Evolutionary conservation across 352 stramenopile genomes (phyloP).

Genomic region (Globisporangium megalacanthum): DNA sequence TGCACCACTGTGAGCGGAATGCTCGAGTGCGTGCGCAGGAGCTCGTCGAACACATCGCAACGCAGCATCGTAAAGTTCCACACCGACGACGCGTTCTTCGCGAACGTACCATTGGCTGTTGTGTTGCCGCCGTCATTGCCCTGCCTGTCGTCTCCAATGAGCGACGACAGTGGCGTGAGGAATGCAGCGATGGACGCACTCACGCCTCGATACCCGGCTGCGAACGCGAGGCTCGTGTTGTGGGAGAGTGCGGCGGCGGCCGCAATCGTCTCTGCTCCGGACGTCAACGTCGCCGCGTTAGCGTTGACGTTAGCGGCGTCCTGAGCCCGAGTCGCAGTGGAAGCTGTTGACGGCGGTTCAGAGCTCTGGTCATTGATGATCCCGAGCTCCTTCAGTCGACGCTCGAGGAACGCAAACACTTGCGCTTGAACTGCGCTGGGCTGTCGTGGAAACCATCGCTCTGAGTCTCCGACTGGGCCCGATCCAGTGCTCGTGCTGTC

Average conservation of each 20-base stretch:
- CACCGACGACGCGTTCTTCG: constrained; percentile 1
- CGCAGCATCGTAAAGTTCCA: constrained; percentile 17
- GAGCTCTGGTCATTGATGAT: background rate
- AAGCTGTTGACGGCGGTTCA: no score
- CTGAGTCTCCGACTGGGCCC: background rate
- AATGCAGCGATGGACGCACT: constrained; percentile 12
- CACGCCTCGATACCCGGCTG: background rate
- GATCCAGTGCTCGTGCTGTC: background rate
- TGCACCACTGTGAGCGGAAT: background rate
- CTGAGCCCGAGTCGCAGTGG: background rate
- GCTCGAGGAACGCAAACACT: constrained; percentile 13
- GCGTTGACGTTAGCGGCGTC: background rate
- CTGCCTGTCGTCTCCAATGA: constrained; percentile 1
- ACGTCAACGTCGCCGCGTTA: background rate
- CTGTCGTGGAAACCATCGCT: constrained; percentile 7
- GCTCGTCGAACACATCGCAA: constrained; percentile 10
- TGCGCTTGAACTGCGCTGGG: background rate
- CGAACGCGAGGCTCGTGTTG: constrained; percentile 2
- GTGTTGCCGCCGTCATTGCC: background rate
- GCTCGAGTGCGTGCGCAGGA: background rate
- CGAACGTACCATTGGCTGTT: background rate
- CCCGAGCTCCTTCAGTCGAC: background rate
- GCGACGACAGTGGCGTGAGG: constrained; percentile 8
- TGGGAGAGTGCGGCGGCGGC: background rate
- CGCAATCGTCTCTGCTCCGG: background rate